Percentiles rank a stretch among this genome's conserved stretches.
phyloP scores from a whole-genome alignment of 257 asterid species.

The Cynanchum wilfordii region DNA sequence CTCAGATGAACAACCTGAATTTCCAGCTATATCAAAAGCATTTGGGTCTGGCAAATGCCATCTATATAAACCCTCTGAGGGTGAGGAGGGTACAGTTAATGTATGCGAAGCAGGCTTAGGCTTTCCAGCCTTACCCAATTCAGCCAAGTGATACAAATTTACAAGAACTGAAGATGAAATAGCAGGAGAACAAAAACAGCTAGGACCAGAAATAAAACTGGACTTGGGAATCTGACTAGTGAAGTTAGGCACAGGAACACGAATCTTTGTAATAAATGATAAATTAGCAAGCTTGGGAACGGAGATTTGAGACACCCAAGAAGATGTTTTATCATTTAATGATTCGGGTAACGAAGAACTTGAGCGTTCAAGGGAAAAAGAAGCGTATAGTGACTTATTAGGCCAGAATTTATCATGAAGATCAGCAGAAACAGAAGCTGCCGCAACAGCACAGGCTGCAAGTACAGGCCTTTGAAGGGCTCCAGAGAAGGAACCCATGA shows the following conservation, averaged over 20 bases:
- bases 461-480: slow-evolving; percentile 66
- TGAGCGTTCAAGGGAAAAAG: slow-evolving; percentile 39
- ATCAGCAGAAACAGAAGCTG: slow-evolving; percentile 78
- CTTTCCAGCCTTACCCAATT: slow-evolving; percentile 51
- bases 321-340: slow-evolving; percentile 32
- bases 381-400: slow-evolving; percentile 31
- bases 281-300: slow-evolving; percentile 54
- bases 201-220: slow-evolving; percentile 19
- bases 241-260: slow-evolving; percentile 47
- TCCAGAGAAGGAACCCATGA: slow-evolving; percentile 78
- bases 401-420: slow-evolving; percentile 55
- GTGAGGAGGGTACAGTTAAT: slow-evolving; percentile 31
- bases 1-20: slow-evolving; percentile 38
- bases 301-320: slow-evolving; percentile 63
- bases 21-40: slow-evolving; percentile 36
- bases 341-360: slow-evolving; percentile 30
- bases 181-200: slow-evolving; percentile 25
- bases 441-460: slow-evolving; percentile 80
- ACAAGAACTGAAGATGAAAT: slow-evolving; percentile 41
- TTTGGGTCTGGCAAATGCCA: slow-evolving; percentile 86
- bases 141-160: slow-evolving; percentile 47
- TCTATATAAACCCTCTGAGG: slow-evolving; percentile 55
- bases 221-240: slow-evolving; percentile 30
- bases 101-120: slow-evolving; percentile 50
- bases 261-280: slow-evolving; percentile 43